These are phyloP conservation scores for Cercophora samala DNA, from an alignment of 495 filamentous ascomycete genomes.

Conservation along the genomic window DNA sequence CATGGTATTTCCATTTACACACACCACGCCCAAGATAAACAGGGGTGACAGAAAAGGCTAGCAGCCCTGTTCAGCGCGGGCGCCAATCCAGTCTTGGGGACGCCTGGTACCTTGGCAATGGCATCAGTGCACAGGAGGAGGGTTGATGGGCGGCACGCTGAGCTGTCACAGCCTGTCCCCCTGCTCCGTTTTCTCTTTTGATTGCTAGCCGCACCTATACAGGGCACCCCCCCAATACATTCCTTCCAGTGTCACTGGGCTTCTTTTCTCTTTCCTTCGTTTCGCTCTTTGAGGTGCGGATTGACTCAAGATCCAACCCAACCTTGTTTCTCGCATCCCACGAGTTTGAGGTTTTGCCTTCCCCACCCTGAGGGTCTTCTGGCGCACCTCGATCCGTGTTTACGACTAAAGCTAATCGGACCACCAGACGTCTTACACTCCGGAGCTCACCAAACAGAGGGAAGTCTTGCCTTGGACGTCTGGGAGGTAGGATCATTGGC, in stretches of 20 bases:
- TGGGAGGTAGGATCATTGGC: background rate
- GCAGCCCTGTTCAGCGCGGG: background rate
- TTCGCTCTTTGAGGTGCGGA: background rate
- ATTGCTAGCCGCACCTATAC: constrained; percentile 1
- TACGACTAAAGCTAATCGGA: background rate
- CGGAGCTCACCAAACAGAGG: background rate
- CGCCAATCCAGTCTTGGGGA: background rate
- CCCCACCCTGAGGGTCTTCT: background rate
- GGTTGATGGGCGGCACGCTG: constrained; percentile 4
- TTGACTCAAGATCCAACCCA: background rate
- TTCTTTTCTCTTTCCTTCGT: background rate
- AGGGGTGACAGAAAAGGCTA: background rate
- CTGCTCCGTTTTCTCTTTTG: constrained; percentile 1
- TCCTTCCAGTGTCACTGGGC: constrained; percentile 2
- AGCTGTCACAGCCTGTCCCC: constrained; percentile 3
- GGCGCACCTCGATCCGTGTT: background rate
- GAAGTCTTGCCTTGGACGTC: background rate
- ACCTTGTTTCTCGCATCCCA: constrained; percentile 2
- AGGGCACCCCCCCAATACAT: background rate
- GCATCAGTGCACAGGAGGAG: background rate
- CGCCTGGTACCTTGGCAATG: constrained; percentile 2
- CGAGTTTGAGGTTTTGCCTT: background rate
- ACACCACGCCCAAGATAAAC: background rate
- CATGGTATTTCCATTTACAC: background rate
- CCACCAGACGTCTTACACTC: background rate